Percentiles rank a stretch among this genome's conserved stretches.
phyloP scores from a whole-genome alignment of 257 asterid species.

The Penstemon newberryi region DNA sequence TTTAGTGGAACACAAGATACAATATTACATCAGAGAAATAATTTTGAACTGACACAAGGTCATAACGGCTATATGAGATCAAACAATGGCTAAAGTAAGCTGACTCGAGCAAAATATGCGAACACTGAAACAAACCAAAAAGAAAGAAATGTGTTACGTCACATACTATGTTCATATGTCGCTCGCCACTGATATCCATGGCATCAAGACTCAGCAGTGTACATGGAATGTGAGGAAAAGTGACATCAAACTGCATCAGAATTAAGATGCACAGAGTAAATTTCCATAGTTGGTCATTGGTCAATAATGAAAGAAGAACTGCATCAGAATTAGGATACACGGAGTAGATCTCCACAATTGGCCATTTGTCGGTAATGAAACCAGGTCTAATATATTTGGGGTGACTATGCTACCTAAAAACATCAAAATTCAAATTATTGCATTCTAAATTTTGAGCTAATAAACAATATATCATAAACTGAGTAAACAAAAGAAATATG shows the following conservation, averaged over 20 bases:
- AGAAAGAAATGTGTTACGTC: constrained; percentile 23
- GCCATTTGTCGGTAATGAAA: constrained; percentile 9
- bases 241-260: constrained; percentile 83
- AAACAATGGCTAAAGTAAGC: constrained; percentile 20
- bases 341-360: constrained; percentile 19
- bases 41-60: constrained; percentile 18
- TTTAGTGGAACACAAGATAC: constrained; percentile 21
- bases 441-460: constrained; percentile 3
- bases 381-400: constrained; percentile 9
- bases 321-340: constrained; percentile 13
- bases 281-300: constrained; percentile 11
- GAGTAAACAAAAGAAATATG: constrained; percentile 7
- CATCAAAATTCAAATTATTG: constrained; percentile 5
- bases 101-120: neutral
- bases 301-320: constrained; percentile 11
- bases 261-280: constrained; percentile 25
- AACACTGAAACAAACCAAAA: constrained; percentile 18
- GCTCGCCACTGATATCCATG: constrained; percentile 99
- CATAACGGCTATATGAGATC: constrained; percentile 1
- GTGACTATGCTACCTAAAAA: constrained; percentile 19
- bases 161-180: constrained; percentile 87
- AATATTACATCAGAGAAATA: constrained; percentile 20
- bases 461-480: constrained; percentile 12
- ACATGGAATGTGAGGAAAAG: constrained; percentile 86
- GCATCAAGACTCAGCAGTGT: constrained; percentile 92